A percentile compares a stretch with the other conserved stretches of the same genome.
Conservation (phyloP, 306 rosid species). For the Quercus aquifolioides region DNA sequence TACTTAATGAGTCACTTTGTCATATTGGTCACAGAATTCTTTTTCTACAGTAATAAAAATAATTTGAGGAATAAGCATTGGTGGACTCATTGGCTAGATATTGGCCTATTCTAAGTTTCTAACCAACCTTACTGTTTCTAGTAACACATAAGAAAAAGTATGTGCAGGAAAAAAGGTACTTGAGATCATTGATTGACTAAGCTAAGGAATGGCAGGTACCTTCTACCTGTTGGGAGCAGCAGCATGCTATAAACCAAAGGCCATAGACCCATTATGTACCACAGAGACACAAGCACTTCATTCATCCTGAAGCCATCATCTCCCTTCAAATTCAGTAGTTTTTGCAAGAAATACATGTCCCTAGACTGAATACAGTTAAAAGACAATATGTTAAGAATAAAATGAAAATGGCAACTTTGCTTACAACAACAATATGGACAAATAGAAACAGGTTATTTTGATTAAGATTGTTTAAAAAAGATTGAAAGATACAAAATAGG, state of each 20-base stretch:
- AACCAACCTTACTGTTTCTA: not conserved
- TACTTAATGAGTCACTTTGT: too few relatives aligned
- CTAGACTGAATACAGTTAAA: constrained; percentile 41
- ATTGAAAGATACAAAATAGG: not conserved
- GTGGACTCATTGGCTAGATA: not conserved
- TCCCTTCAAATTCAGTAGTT: constrained; percentile 70
- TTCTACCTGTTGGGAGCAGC: constrained; percentile 83
- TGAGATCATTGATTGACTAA: not conserved
- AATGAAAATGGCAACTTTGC: not conserved
- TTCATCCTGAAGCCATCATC: constrained; percentile 92
- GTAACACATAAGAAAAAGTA: not conserved
- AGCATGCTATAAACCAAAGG: constrained; percentile 80
- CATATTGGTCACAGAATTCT: not conserved
- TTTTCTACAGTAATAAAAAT: not conserved
- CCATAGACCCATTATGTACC: constrained; percentile 97
- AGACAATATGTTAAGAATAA: not conserved
- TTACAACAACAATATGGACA: not conserved
- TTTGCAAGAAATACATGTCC: constrained; percentile 74
- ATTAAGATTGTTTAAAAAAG: not conserved
- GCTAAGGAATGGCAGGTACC: constrained; percentile 41
- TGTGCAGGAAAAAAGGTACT: constrained; percentile 4
- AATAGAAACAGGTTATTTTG: not conserved
- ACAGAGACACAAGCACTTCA: constrained; percentile 68
- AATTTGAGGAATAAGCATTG: not conserved
- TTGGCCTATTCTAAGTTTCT: not conserved